Base-by-base conservation (phyloP, 257 asterid genomes). In the Solanum paucissectum region DNA sequence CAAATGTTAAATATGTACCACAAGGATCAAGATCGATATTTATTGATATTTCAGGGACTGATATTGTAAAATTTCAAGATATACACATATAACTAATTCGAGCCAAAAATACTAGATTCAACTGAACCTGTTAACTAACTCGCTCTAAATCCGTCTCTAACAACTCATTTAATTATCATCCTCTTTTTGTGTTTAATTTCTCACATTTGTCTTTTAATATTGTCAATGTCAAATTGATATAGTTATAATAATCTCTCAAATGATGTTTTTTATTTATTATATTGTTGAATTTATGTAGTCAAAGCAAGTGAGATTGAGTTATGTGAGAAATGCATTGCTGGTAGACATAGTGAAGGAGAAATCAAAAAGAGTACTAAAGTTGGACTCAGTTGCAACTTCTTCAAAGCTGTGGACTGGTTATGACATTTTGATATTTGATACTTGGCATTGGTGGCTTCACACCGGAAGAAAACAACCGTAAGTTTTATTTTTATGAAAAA, bases 371-470 rank as follows among this genome's bases (percentile, higher is more conserved):
- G 88, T 89, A 8, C 33, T 89, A 76, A 85, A 79, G 71, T 71
- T 91, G 9, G 90, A 91, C 60, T 88, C 93, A 5, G 60, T 91
- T 1, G 85, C 85, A 82, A 20, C 37, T 23, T 29, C n/a, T 11
- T 38, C 86, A 40, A n/a, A 84, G 32, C 9, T 33, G 9, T 91
- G 93, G 93, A 62, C 33, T 38, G 87, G 86, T 71, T 82, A 86
- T 73, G 91, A 91, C 13, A 18, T 83, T 23, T 46, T 91, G 84
- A 87, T 93, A 71, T 93, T 93, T 86, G 90, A 90, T 86, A 64
- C 94, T 5, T 91, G 94, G 94, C 95, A 93, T 68, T 93, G 94
- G 98, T 94, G 98, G 98, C 92, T 91, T 87, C 94, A 92, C 72
- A 37, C 75, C 1, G 95, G 94, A 40, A 89, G 90, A 23, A 94